phyloP scores from a whole-genome alignment of 2,329 filamentous ascomycete species.

The Ceratocystis harringtonii region DNA sequence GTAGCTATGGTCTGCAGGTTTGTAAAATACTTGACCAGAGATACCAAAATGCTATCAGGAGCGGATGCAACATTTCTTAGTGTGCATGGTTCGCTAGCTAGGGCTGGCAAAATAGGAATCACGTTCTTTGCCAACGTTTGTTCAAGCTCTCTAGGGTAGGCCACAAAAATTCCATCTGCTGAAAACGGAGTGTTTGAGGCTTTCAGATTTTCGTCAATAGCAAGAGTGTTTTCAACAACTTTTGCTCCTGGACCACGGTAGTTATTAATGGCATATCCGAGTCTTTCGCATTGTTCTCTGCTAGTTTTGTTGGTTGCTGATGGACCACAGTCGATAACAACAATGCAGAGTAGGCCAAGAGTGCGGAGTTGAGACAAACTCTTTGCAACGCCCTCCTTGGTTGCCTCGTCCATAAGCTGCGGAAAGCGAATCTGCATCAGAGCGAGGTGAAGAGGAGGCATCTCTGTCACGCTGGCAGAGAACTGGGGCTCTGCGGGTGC shows the following conservation, averaged over 20 bases:
- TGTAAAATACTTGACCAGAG: conserved; percentile 61
- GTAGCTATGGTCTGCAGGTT: conserved; percentile 39
- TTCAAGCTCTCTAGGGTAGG: conserved; percentile 12
- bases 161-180: conserved; percentile 10
- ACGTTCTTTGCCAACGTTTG: neutral
- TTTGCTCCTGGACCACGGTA: conserved; percentile 54
- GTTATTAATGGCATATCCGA: conserved; percentile 59
- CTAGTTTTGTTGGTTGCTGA: conserved; percentile 30
- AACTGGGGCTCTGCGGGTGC: conserved; percentile 18
- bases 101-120: conserved; percentile 13
- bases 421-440: conserved; percentile 71
- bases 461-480: neutral
- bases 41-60: conserved; percentile 51
- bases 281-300: conserved; percentile 51
- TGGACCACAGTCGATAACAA: conserved; percentile 60
- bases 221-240: conserved; percentile 39
- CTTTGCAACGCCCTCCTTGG: conserved; percentile 59
- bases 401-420: conserved; percentile 52
- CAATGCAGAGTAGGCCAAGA: conserved; percentile 65
- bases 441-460: conserved; percentile 46
- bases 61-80: conserved; percentile 23
- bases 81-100: conserved; percentile 12
- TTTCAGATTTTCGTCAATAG: conserved; percentile 4
- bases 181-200: neutral
- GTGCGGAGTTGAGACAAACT: conserved; percentile 72